Evolutionary conservation across 2,329 filamentous ascomycete species (phyloP).

Genomic region (Ustulina deusta): DNA sequence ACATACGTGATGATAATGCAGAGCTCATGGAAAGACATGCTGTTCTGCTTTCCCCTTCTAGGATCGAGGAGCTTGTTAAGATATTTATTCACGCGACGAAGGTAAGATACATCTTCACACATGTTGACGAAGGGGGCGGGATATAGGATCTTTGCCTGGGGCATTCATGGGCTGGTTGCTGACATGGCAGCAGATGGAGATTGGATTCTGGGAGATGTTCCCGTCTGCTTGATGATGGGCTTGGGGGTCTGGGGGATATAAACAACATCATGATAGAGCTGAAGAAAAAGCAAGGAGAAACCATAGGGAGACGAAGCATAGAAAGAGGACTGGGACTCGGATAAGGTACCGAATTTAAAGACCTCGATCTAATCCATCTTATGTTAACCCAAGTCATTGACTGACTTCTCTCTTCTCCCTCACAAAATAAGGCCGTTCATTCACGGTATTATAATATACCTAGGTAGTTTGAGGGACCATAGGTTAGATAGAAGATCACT

Average conservation of each 20-base stretch:
- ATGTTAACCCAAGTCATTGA: too few relatives aligned
- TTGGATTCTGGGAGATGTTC: slow-evolving; percentile 68
- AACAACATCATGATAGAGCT: not conserved
- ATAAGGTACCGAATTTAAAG: not conserved
- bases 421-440: too few relatives aligned
- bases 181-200: slow-evolving; percentile 60
- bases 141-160: not conserved
- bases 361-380: not conserved
- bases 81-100: slow-evolving; percentile 91
- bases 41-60: slow-evolving; percentile 75
- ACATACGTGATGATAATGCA: slow-evolving; percentile 48
- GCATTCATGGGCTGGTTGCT: slow-evolving; percentile 31
- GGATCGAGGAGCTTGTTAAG: slow-evolving; percentile 83
- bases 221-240: slow-evolving; percentile 47
- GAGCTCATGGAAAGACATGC: slow-evolving; percentile 82
- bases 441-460: too few relatives aligned
- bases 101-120: slow-evolving; percentile 59
- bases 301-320: not conserved
- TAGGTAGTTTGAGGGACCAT: too few relatives aligned
- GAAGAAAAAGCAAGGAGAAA: not conserved
- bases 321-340: not conserved
- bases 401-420: too few relatives aligned
- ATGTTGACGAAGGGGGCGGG: not conserved
- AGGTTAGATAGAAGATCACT: too few relatives aligned
- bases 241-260: not conserved